Evolutionary conservation across 495 filamentous ascomycete species (phyloP).

Genomic region (Polyplosphaeria fusca): DNA sequence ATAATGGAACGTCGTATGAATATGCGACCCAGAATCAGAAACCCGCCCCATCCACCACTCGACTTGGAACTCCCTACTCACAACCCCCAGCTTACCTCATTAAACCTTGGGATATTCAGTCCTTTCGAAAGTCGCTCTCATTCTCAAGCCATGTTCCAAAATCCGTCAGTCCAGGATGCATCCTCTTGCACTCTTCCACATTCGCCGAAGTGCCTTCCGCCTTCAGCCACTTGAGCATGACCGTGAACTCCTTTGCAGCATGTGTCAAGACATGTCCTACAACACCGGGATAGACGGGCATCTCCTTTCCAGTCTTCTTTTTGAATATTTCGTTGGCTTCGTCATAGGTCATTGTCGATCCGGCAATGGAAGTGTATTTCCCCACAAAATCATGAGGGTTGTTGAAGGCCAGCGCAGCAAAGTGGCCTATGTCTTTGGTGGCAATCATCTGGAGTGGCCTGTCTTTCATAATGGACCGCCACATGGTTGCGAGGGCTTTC

Average conservation of each 20-base stretch:
- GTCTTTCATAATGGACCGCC: constrained; percentile 46
- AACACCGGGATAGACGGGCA: constrained; percentile 45
- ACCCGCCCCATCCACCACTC: not conserved
- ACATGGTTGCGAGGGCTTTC: constrained; percentile 55
- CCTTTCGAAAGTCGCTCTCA: constrained; percentile 45
- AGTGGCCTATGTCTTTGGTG: constrained; percentile 60
- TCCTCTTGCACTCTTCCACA: constrained; percentile 50
- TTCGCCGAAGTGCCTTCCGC: constrained; percentile 58
- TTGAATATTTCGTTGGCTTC: constrained; percentile 52
- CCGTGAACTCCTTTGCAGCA: constrained; percentile 50
- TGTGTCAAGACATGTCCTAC: constrained; percentile 38
- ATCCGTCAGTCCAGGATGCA: constrained; percentile 54
- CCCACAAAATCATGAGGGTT: constrained; percentile 47
- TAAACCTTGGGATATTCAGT: too few relatives aligned
- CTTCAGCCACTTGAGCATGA: constrained; percentile 64
- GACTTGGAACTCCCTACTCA: too few relatives aligned
- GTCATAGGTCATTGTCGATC: constrained; percentile 54
- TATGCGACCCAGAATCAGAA: too few relatives aligned
- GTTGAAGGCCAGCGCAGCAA: constrained; percentile 59
- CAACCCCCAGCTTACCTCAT: too few relatives aligned
- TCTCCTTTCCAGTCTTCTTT: constrained; percentile 45
- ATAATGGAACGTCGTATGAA: too few relatives aligned
- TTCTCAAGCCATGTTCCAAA: constrained; percentile 61
- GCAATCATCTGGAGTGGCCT: constrained; percentile 59
- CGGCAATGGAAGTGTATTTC: constrained; percentile 53